Evolutionary conservation across 2,329 filamentous ascomycete genomes (phyloP).

Genomic region (Thelonectria olida): DNA sequence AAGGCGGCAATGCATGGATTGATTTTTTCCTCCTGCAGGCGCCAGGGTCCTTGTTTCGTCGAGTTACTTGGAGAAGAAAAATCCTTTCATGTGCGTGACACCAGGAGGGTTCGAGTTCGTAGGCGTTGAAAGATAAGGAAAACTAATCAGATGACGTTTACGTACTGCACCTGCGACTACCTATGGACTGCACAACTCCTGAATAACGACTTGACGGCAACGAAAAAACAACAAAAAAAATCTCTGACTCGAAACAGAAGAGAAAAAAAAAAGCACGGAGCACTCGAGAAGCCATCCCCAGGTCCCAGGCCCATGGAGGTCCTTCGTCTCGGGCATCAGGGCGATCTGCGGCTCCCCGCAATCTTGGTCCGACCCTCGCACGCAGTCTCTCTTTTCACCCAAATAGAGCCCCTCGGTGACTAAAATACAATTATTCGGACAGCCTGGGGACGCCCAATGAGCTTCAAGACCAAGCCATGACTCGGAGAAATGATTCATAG

Average conservation of each 20-base stretch:
- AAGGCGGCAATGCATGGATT: too few species aligned
- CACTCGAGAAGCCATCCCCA: conserved; percentile 7
- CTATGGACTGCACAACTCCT: too few species aligned
- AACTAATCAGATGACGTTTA: conserved; percentile 10
- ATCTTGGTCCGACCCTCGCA: too few species aligned
- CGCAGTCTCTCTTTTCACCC: too few species aligned
- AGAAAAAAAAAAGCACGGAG: conserved; percentile 10
- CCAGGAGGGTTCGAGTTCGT: background rate
- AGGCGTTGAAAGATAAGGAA: conserved; percentile 8
- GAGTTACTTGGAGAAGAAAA: background rate
- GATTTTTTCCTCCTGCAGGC: background rate
- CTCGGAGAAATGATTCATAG: conserved; percentile 37
- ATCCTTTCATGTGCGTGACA: conserved; percentile 11
- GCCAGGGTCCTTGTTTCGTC: conserved; percentile 22
- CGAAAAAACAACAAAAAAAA: background rate
- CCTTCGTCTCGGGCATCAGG: conserved; percentile 10
- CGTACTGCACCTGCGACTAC: background rate
- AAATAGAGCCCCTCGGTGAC: too few species aligned
- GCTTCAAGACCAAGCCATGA: conserved; percentile 21
- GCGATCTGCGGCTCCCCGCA: too few species aligned
- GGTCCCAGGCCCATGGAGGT: conserved; percentile 13
- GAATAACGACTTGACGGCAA: background rate
- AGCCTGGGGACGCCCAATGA: too few species aligned
- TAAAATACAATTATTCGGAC: too few species aligned
- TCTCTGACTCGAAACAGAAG: background rate